phyloP scores from a whole-genome alignment of 2,329 filamentous ascomycete genomes.

The Aspergillus piperis region DNA sequence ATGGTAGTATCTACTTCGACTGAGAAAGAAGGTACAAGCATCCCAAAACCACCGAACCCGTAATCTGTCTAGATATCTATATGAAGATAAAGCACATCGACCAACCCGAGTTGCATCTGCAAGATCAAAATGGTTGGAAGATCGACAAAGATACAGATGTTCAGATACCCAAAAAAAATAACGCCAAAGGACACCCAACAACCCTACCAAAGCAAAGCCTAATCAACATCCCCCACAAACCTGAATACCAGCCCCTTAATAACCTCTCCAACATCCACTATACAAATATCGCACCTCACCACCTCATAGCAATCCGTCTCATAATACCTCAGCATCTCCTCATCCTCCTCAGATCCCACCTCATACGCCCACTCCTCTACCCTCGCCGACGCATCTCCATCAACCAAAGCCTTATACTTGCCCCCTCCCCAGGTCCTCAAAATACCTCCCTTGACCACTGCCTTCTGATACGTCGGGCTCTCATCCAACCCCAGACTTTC shows the following conservation, averaged over 20 bases:
- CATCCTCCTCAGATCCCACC: conserved; percentile 31
- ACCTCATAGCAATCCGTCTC: conserved; percentile 45
- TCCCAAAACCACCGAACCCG: too few species aligned
- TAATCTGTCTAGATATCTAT: too few species aligned
- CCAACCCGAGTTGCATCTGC: too few species aligned
- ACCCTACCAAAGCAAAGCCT: not conserved
- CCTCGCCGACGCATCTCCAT: not conserved
- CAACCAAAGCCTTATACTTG: conserved; percentile 1
- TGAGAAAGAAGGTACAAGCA: too few species aligned
- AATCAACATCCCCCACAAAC: not conserved
- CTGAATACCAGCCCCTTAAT: not conserved
- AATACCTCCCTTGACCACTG: not conserved
- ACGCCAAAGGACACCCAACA: too few species aligned
- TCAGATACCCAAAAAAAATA: too few species aligned
- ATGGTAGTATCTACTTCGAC: too few species aligned
- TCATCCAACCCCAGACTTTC: not conserved
- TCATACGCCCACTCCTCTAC: conserved; percentile 20
- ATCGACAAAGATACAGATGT: too few species aligned
- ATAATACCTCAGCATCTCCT: conserved; percentile 37
- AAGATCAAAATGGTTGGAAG: too few species aligned
- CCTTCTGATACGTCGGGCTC: not conserved
- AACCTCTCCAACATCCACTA: conserved; percentile 9
- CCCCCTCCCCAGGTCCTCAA: not conserved
- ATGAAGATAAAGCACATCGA: too few species aligned
- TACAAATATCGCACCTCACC: conserved; percentile 35